phyloP scores from a whole-genome alignment of 2,329 filamentous ascomycete species.

The Didymella arachidicola region DNA sequence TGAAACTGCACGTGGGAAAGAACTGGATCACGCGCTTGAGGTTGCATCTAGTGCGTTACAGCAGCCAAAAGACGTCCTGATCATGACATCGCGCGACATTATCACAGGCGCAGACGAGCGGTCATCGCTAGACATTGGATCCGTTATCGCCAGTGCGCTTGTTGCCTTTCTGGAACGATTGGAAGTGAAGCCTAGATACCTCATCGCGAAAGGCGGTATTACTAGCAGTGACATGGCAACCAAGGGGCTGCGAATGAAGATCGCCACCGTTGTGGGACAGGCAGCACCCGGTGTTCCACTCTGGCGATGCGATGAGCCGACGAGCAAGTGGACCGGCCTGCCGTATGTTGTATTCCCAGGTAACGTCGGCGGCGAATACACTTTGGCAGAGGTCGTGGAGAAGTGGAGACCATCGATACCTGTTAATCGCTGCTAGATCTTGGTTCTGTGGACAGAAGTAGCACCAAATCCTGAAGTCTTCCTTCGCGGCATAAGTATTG shows the following conservation, averaged over 20 bases:
- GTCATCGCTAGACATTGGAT: slow-evolving; percentile 63
- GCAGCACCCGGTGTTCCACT: slow-evolving; percentile 66
- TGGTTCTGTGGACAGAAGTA: neutral
- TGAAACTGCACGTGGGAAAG: slow-evolving; percentile 43
- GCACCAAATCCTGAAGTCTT: too few species aligned
- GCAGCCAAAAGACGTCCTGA: slow-evolving; percentile 61
- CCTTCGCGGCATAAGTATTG: too few species aligned
- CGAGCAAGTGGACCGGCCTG: slow-evolving; percentile 59
- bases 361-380: slow-evolving; percentile 58
- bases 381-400: slow-evolving; percentile 23
- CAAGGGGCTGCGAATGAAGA: slow-evolving; percentile 63
- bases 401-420: slow-evolving; percentile 24
- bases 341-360: slow-evolving; percentile 67
- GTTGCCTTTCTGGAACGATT: slow-evolving; percentile 60
- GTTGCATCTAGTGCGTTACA: slow-evolving; percentile 44
- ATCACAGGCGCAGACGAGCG: slow-evolving; percentile 60
- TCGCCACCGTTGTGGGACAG: slow-evolving; percentile 64
- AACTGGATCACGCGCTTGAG: slow-evolving; percentile 49
- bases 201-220: slow-evolving; percentile 68
- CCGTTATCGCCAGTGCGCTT: slow-evolving; percentile 59
- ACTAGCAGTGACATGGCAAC: slow-evolving; percentile 67
- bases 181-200: slow-evolving; percentile 60
- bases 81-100: slow-evolving; percentile 67
- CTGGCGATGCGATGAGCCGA: slow-evolving; percentile 65
- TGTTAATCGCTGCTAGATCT: slow-evolving; percentile 23